Conservation (phyloP, 164 flowering plant species). For the Hamamelis virginiana region DNA sequence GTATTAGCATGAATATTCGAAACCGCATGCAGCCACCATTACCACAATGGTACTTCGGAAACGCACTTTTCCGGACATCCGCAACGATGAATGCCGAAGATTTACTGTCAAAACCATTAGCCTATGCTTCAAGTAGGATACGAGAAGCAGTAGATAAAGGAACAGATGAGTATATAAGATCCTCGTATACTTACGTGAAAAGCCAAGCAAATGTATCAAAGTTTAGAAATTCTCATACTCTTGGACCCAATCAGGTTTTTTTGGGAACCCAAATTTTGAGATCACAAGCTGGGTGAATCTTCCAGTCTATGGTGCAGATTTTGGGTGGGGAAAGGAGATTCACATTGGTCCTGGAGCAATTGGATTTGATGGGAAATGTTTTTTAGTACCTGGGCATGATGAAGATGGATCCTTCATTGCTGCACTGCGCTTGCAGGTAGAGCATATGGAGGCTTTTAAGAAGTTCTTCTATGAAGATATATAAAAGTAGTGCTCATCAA, state of each 20-base stretch:
- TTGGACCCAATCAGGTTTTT: constrained; percentile 11
- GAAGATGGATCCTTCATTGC: constrained; percentile 45
- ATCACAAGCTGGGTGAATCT: constrained; percentile 36
- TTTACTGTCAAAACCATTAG: constrained; percentile 16
- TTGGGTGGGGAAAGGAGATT: constrained; percentile 58
- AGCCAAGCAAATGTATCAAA: constrained; percentile 8
- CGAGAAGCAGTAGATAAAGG: constrained; percentile 14
- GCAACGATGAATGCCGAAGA: constrained; percentile 19
- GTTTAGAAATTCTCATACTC: not conserved
- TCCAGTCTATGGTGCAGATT: constrained; percentile 26
- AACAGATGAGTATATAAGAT: constrained; percentile 20
- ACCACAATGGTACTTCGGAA: constrained; percentile 31
- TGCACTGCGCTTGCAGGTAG: constrained; percentile 31
- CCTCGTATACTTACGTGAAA: constrained; percentile 9
- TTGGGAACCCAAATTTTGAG: constrained; percentile 34
- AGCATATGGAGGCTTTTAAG: constrained; percentile 38
- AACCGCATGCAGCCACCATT: constrained; percentile 26
- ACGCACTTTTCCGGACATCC: constrained; percentile 11
- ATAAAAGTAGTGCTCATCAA: no score
- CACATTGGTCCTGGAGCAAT: constrained; percentile 40
- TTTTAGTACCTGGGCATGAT: constrained; percentile 31
- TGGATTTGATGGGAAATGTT: constrained; percentile 33
- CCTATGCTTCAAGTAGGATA: constrained; percentile 23
- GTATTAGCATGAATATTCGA: constrained; percentile 20
- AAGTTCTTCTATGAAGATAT: constrained; percentile 38